Evolutionary conservation across 805 yeast species (phyloP), one percentile per base, ranked within the genome.

Genomic region (Lachancea sp.): DNA sequence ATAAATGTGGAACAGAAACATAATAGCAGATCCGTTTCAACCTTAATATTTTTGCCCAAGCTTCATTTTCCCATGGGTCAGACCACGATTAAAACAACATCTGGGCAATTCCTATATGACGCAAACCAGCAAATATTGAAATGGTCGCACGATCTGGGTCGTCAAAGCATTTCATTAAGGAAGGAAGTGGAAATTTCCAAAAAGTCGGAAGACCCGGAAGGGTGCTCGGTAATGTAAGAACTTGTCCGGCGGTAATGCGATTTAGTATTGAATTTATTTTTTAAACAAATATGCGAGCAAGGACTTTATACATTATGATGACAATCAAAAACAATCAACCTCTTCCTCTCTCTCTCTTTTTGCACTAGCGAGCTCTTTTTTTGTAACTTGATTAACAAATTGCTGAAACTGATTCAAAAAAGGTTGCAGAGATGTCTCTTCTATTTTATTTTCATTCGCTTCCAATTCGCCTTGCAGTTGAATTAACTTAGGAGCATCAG

Each of bases 401-500:
- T 66, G 65, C 24, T 76, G 71, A 60, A 89, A 88, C 45, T 69
- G 63, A 12, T 78, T 80, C 8, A 86, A 71, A 50, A 80, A 84
- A 1, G 86, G 83, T 51, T 77, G 80, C 53, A 90, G 64, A 26
- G 80, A 67, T 0, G 95, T 83, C 48, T 75, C 74, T 43, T 78
- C 81, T 12, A 57, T 48, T 25, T 58, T 51, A 19, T 58, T 55
- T 4, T 71, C 74, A 64, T 70, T 68, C 2, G 63, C 52, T 36
- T 77, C 84, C 48, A 82, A 69, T 54, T 88, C 89, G 19, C 68
- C 63, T 43, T 83, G 80, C 18, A 90, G 62, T 28, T 67, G 67
- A 37, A 76, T 65, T 43, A 89, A 66, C 46, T 79, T 84, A 13
- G 97, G 97, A 1, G 95, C 89, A 9, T 67, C 68, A 47, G 74